A percentile compares a stretch with the other conserved stretches of the same genome.
Conservation (phyloP, 1,139 yeast genomes). For the Dujonia santamariae region DNA sequence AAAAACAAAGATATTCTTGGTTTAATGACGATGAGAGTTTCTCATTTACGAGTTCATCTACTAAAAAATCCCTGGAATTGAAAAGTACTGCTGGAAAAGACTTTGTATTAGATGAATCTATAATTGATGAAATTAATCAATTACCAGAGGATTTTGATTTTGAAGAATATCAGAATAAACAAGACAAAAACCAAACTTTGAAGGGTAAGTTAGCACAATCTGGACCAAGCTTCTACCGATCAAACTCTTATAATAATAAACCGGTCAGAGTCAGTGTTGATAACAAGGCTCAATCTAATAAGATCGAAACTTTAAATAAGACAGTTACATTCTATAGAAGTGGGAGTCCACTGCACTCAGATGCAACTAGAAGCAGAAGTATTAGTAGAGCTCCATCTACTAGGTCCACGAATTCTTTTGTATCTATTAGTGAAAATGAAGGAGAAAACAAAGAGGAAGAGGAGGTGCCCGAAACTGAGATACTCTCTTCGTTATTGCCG, state of each 20-base stretch:
- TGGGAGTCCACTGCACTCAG: slow-evolving; percentile 12
- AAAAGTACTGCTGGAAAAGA: background rate
- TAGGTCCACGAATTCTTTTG: slow-evolving; percentile 25
- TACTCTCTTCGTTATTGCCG: too few species aligned
- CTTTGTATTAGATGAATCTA: slow-evolving; percentile 30
- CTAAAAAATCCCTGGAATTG: slow-evolving; percentile 14
- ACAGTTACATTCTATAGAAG: slow-evolving; percentile 54
- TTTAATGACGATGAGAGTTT: slow-evolving; percentile 34
- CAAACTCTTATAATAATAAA: slow-evolving; percentile 38
- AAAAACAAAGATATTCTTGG: slow-evolving; percentile 29
- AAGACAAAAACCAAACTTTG: background rate
- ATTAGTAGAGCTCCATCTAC: slow-evolving; percentile 28
- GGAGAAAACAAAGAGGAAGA: slow-evolving; percentile 19
- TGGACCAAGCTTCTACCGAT: slow-evolving; percentile 17
- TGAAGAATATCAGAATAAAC: slow-evolving; percentile 26
- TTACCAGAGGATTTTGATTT: slow-evolving; percentile 62
- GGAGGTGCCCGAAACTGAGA: background rate
- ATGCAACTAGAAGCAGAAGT: slow-evolving; percentile 16
- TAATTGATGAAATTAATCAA: slow-evolving; percentile 52
- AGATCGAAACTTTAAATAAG: slow-evolving; percentile 47
- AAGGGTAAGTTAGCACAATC: too few species aligned
- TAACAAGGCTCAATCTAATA: slow-evolving; percentile 30
- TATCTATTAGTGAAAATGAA: slow-evolving; percentile 13
- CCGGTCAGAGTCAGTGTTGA: slow-evolving; percentile 30
- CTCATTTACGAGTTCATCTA: too few species aligned